Conservation (phyloP, 108 stramenopile genomes). For the Skeletonema costatum region DNA sequence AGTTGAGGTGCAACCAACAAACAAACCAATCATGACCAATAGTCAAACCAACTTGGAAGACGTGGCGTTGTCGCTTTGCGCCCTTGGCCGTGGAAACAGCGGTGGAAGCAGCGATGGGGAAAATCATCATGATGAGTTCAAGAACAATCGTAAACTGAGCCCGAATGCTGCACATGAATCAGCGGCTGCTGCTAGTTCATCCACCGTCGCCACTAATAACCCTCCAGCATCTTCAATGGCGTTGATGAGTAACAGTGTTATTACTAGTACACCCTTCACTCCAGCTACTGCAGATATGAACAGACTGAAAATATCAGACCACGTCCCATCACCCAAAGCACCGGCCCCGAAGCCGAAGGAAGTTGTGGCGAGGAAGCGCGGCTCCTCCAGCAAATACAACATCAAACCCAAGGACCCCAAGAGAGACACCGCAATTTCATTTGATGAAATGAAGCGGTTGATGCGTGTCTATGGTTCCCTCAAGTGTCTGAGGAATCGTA, state of each 20-base stretch:
- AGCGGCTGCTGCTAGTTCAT: neutral
- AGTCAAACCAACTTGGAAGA: conserved; percentile 3
- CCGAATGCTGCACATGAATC: neutral
- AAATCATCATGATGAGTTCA: neutral
- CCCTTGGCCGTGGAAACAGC: conserved; percentile 8
- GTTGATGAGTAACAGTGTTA: neutral
- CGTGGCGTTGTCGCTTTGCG: conserved; percentile 19
- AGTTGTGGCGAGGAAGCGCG: conserved; percentile 12
- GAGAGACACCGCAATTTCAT: conserved; percentile 23
- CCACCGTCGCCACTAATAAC: neutral
- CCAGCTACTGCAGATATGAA: neutral
- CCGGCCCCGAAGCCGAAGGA: conserved; percentile 1
- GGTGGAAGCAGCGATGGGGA: conserved; percentile 10
- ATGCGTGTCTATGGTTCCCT: conserved; percentile 44
- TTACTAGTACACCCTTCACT: neutral
- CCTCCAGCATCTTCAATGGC: neutral
- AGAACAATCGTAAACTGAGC: neutral
- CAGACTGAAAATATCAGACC: conserved; percentile 1
- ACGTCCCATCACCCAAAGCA: neutral
- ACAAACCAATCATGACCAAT: neutral
- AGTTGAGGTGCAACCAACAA: too few species aligned
- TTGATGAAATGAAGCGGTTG: conserved; percentile 43
- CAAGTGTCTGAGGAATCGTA: conserved; percentile 38
- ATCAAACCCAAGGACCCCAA: conserved; percentile 15
- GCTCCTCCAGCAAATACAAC: conserved; percentile 6